These are phyloP conservation scores for Taiozyma sp. DNA, from an alignment of 1,139 yeast genomes.

Conservation along the genomic window DNA sequence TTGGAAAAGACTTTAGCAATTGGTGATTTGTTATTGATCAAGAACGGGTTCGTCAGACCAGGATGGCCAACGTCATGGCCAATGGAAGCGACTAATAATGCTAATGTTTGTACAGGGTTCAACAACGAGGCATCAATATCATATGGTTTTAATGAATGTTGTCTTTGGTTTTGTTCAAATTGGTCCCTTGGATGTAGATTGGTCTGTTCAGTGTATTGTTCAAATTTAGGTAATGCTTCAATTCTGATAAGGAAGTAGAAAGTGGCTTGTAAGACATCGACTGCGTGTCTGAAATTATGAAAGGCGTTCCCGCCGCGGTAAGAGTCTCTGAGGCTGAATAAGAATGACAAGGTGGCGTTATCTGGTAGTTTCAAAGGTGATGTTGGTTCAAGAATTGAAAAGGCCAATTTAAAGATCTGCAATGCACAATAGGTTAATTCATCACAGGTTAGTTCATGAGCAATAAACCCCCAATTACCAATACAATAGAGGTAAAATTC, in stretches of 20 bases:
- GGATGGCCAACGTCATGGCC: slow-evolving; percentile 99
- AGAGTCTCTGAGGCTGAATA: slow-evolving; percentile 64
- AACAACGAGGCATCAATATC: slow-evolving; percentile 24
- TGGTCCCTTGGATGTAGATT: slow-evolving; percentile 12
- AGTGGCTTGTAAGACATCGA: slow-evolving; percentile 91
- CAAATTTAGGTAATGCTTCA: slow-evolving; percentile 30
- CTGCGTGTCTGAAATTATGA: slow-evolving; percentile 94
- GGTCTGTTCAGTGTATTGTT: slow-evolving; percentile 14
- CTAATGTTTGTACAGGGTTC: slow-evolving; percentile 46
- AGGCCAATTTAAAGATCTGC: slow-evolving; percentile 48
- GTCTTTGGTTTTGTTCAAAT: background rate
- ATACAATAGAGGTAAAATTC: slow-evolving; percentile 26
- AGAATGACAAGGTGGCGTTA: slow-evolving; percentile 49
- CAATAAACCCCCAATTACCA: slow-evolving; percentile 53
- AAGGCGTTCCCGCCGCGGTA: slow-evolving; percentile 85
- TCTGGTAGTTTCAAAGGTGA: slow-evolving; percentile 30
- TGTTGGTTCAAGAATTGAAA: slow-evolving; percentile 30
- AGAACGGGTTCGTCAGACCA: slow-evolving; percentile 79
- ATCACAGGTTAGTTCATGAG: slow-evolving; percentile 63
- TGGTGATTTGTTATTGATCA: slow-evolving; percentile 61
- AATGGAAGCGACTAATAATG: slow-evolving; percentile 72
- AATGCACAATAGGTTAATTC: slow-evolving; percentile 63
- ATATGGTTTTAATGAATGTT: background rate
- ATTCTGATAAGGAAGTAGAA: slow-evolving; percentile 55
- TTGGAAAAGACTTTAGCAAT: slow-evolving; percentile 59